Percentiles rank a stretch among this genome's conserved stretches.
These are phyloP conservation scores for Amanita subjunquillea DNA, from an alignment of 768 basidiomycete species.

Conservation along the genomic window DNA sequence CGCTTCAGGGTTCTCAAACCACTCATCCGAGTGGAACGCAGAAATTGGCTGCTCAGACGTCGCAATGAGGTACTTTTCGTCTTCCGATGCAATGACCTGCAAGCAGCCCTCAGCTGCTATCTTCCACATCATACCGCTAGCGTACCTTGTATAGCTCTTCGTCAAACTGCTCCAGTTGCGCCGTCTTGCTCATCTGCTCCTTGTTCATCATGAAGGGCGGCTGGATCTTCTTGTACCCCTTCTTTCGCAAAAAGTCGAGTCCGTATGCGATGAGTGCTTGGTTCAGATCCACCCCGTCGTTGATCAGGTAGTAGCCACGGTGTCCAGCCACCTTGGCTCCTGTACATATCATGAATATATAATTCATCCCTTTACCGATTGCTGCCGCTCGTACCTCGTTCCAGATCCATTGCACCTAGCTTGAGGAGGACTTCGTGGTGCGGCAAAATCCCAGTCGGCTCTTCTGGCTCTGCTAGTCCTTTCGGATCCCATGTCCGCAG, in stretches of 20 bases:
- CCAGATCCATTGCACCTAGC: conserved; percentile 93
- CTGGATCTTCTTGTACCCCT: conserved; percentile 87
- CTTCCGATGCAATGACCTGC: conserved; percentile 78
- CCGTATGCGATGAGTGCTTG: conserved; percentile 93
- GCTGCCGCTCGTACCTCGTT: conserved; percentile 58
- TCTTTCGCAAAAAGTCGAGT: conserved; percentile 80
- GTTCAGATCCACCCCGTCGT: conserved; percentile 95
- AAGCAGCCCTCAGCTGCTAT: neutral
- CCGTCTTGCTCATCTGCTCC: conserved; percentile 94
- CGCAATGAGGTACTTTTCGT: conserved; percentile 98
- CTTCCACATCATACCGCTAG: neutral
- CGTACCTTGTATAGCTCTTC: conserved; percentile 93
- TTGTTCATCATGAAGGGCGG: conserved; percentile 99
- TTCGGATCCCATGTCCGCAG: conserved; percentile 81
- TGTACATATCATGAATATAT: conserved; percentile 16
- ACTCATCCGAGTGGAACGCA: conserved; percentile 90
- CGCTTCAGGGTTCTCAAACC: conserved; percentile 88
- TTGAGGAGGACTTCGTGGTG: conserved; percentile 95
- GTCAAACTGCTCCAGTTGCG: conserved; percentile 96
- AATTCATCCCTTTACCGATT: neutral
- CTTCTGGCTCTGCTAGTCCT: conserved; percentile 63
- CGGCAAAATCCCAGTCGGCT: conserved; percentile 74
- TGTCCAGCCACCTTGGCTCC: conserved; percentile 92
- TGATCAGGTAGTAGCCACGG: conserved; percentile 91
- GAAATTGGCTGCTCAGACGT: conserved; percentile 99